Percentiles rank a stretch among this genome's conserved stretches.
Conservation (phyloP, 495 filamentous ascomycete genomes). For the Recurvomyces mirabilis region DNA sequence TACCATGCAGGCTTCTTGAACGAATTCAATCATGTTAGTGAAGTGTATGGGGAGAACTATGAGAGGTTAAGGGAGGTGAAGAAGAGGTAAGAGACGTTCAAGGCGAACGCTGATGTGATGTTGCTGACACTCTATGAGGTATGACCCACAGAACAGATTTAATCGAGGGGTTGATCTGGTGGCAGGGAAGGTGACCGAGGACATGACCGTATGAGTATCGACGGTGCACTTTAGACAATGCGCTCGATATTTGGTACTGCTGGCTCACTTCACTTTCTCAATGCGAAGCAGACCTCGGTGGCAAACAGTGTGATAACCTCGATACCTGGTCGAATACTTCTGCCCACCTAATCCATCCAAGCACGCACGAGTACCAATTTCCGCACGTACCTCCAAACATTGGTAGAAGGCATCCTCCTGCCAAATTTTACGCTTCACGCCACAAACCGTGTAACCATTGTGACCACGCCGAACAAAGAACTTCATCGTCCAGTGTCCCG, state of each 20-base stretch:
- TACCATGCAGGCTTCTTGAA: slow-evolving; percentile 15
- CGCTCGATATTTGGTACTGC: neutral
- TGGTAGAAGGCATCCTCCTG: too few species aligned
- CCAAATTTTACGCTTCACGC: neutral
- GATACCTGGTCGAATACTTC: too few species aligned
- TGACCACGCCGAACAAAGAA: neutral
- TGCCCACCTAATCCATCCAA: too few species aligned
- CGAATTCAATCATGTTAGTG: slow-evolving; percentile 7
- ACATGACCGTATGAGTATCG: neutral
- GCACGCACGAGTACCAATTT: too few species aligned
- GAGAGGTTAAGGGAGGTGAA: slow-evolving; percentile 23
- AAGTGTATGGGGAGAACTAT: slow-evolving; percentile 27
- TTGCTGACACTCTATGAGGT: too few species aligned
- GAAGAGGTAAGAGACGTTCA: too few species aligned
- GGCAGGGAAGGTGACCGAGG: slow-evolving; percentile 6
- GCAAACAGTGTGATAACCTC: too few species aligned
- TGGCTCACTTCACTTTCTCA: too few species aligned
- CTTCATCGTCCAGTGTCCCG: neutral
- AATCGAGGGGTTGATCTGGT: slow-evolving; percentile 9
- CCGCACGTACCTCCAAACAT: too few species aligned
- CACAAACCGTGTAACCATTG: neutral
- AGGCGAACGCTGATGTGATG: too few species aligned
- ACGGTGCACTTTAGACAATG: neutral
- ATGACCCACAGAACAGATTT: slow-evolving; percentile 20
- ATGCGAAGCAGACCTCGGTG: too few species aligned